Evolutionary conservation across 805 yeast species (phyloP).

Genomic region (Metschnikowia koreensis): DNA sequence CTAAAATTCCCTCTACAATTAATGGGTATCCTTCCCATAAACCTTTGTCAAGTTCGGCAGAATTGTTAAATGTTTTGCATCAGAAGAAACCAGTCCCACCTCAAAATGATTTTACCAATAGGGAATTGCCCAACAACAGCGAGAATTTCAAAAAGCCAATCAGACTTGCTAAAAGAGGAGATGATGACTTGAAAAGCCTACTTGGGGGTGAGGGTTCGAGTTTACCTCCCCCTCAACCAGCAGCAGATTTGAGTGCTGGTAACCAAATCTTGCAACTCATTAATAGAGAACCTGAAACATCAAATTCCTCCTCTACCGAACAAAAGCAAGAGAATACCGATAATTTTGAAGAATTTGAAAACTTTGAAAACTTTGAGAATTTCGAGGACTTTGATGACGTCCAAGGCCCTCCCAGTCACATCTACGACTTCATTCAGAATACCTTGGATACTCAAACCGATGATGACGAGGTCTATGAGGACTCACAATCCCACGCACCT

Average conservation of each 20-base stretch:
- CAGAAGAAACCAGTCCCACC: neutral
- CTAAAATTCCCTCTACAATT: neutral
- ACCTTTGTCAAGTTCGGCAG: constrained; percentile 3
- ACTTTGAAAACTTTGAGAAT: constrained; percentile 34
- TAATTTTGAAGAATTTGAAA: constrained; percentile 24
- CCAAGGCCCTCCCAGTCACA: constrained; percentile 26
- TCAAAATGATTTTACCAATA: neutral
- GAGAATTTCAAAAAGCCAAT: constrained; percentile 7
- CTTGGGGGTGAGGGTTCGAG: neutral
- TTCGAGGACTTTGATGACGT: constrained; percentile 29
- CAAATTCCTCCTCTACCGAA: neutral
- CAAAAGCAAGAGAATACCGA: neutral
- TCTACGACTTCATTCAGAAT: constrained; percentile 18
- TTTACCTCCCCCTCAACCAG: neutral
- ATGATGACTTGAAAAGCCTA: constrained; percentile 2
- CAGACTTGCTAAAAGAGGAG: constrained; percentile 14
- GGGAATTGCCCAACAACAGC: neutral
- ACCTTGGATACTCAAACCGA: constrained; percentile 36
- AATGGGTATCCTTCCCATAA: neutral
- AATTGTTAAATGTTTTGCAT: constrained; percentile 9
- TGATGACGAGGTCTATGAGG: constrained; percentile 28
- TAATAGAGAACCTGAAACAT: constrained; percentile 7
- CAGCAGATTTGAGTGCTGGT: constrained; percentile 20
- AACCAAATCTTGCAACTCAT: constrained; percentile 20
- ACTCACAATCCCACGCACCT: neutral